Evolutionary conservation across 2,329 filamentous ascomycete genomes (phyloP), one percentile per base, ranked within the genome.

Genomic region (Penicillium palitans): DNA sequence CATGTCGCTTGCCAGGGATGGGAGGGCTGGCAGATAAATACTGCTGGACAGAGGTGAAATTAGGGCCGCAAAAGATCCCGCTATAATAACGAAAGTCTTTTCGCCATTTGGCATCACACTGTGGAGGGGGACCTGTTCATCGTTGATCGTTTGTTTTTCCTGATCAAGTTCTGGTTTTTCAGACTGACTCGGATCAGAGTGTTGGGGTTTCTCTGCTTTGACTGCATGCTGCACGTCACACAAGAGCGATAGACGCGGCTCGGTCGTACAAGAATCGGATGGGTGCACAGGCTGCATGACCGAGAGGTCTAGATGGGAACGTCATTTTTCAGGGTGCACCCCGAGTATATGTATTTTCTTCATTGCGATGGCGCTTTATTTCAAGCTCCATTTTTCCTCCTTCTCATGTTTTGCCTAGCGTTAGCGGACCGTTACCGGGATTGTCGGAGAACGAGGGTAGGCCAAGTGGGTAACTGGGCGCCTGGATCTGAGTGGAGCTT

Each of bases 11-110:
- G 72, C 67, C 6, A 75, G 61, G 2, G 68, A 63, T 35, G 71
- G 71, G 8, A 80, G 64, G 4, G 76, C 69, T 2, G 78, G 78
- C 40, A 79, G 72, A 62, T 80, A 72, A 27, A 59, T 65, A 48
- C 54, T 64, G 55, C 57, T 67, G 47, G 58, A 72, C 52, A 62
- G 50, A 8, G 61, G 56, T 24, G 63, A 65, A 29, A 46, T 13
- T 7, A 64, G 44, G n/a, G 55, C 60, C 7, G 61, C 60, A 51
- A 62, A 60, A 1, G 61, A 62, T 19, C 57, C 55, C 15, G 41
- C 31, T 15, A 60, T 37, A 5, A 62, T 57, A 25, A 61, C 55
- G 29, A 62, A 62, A 2, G 39, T 40, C n/a, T 58, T 64, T 47
- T 60, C 60, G 2, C 47, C 47, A 6, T 39, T 10, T 40, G 50